Base-by-base conservation (phyloP, 2,329 filamentous ascomycete genomes). In the Alternaria hordeiaustralica region DNA sequence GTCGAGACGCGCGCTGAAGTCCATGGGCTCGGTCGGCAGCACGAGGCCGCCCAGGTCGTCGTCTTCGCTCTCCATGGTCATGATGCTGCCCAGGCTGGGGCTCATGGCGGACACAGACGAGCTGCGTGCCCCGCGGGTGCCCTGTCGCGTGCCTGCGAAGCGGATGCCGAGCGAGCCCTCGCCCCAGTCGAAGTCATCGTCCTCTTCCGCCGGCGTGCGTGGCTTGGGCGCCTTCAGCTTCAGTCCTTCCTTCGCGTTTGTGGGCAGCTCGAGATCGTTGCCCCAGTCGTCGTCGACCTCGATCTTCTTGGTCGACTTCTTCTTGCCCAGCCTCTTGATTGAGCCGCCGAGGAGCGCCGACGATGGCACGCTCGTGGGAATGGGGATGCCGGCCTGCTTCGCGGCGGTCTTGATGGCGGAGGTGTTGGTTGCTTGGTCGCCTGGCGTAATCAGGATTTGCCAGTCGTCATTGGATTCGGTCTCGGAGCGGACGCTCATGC, bases 141-240 rank as follows among this genome's bases (percentile, higher is more conserved):
- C 93, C 72, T 93, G 89, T 68, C 89, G 87, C 13, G 93, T 97
- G 47, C 95, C 95, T 43, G 92, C 94, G 81, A 94, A 95, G 61
- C 95, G 88, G 47, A 95, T 97, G 43, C 95, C 94, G 63, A 97
- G 85, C 78, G 94, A 97, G 59, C 94, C 94, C 81, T 98, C 96
- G 56, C 92, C 93, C 92, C 95, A 97, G 76, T 97, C 90, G 64
- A 92, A 94, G 71, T 97, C 89, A 65, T 97, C 94, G 66, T 97
- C 94, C 56, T 83, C 79, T 45, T 84, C 81, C 26, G 75, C 73
- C 13, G 76, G 77, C 54, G 75, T 63, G 84, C 80, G 55, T 83
- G 82, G 66, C 86, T 87, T 63, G 26, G 69, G 79, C 53, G 74
- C 41, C 74, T 84, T 84, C 23, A 74, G 71, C 72, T 82, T 80